Evolutionary conservation across 2,329 filamentous ascomycete species (phyloP).

Genomic region (Salinomyces thailandicus): DNA sequence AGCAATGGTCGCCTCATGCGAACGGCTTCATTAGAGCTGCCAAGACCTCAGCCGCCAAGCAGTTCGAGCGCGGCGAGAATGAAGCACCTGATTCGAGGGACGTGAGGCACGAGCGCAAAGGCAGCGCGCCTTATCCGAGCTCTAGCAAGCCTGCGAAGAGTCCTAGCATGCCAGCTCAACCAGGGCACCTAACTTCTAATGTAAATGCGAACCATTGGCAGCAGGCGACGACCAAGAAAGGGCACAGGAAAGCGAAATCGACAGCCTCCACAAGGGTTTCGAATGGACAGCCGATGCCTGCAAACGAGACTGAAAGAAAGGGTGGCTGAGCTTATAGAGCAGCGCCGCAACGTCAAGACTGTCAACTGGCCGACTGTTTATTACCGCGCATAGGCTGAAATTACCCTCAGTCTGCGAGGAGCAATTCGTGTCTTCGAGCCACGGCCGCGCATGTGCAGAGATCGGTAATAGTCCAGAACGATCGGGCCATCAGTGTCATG

Average conservation of each 20-base stretch:
- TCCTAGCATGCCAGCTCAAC: not conserved
- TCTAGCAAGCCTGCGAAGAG: slow-evolving; percentile 7
- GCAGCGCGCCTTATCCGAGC: slow-evolving; percentile 13
- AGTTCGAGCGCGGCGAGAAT: slow-evolving; percentile 14
- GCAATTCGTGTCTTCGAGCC: too few species aligned
- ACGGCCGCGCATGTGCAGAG: too few species aligned
- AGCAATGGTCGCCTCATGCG: slow-evolving; percentile 14
- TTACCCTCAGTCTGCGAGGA: too few species aligned
- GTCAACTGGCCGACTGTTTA: too few species aligned
- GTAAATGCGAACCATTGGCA: slow-evolving; percentile 7
- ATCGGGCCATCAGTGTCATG: too few species aligned
- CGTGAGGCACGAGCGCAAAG: slow-evolving; percentile 15
- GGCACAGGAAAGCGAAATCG: slow-evolving; percentile 15
- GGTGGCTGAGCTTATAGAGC: slow-evolving; percentile 8
- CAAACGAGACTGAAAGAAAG: slow-evolving; percentile 33
- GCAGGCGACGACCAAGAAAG: slow-evolving; percentile 17
- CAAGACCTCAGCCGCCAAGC: slow-evolving; percentile 21
- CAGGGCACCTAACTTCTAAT: not conserved
- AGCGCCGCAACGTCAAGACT: too few species aligned
- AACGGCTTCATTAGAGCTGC: slow-evolving; percentile 20
- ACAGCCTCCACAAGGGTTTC: slow-evolving; percentile 6
- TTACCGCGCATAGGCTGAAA: too few species aligned
- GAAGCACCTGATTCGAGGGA: slow-evolving; percentile 6
- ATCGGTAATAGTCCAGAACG: too few species aligned
- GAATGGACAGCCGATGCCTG: slow-evolving; percentile 29